Evolutionary conservation across 192 early-diverging fungal species (phyloP).

Genomic region (Phycomyces nitens): DNA sequence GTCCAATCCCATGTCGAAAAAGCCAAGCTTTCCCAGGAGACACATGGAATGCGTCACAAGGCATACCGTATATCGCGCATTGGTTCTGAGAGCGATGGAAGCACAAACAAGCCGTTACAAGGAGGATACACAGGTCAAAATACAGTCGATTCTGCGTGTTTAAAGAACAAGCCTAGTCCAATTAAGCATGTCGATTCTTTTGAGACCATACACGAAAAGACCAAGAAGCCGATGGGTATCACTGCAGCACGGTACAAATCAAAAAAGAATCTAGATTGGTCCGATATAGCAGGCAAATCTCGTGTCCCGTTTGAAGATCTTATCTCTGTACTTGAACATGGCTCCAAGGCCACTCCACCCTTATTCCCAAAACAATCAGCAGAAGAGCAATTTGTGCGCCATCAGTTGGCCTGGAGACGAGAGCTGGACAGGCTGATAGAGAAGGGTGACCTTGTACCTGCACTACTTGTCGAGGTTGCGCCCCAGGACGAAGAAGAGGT

Average conservation of each 20-base stretch:
- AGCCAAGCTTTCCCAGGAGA: not conserved
- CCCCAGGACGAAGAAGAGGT: conserved; percentile 64
- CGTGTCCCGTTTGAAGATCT: conserved; percentile 55
- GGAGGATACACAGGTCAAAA: too few species aligned
- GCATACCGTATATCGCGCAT: too few species aligned
- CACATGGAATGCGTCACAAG: not conserved
- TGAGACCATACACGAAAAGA: conserved; percentile 5
- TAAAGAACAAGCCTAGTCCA: not conserved
- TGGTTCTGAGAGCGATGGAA: too few species aligned
- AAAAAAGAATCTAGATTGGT: conserved; percentile 33
- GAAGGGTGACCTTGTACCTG: conserved; percentile 64
- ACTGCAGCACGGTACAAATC: conserved; percentile 38
- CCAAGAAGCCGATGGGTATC: conserved; percentile 27
- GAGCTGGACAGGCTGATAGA: conserved; percentile 72
- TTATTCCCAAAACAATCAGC: conserved; percentile 63
- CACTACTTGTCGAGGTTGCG: conserved; percentile 57
- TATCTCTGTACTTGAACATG: conserved; percentile 59
- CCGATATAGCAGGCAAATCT: conserved; percentile 33
- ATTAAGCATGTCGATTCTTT: not conserved
- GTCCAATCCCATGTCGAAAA: not conserved
- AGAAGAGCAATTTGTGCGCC: conserved; percentile 74
- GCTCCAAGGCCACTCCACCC: conserved; percentile 53
- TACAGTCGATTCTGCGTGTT: too few species aligned
- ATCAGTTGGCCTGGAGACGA: conserved; percentile 61
- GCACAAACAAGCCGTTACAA: too few species aligned